These are phyloP conservation scores for Leishmania aethiopica DNA, from an alignment of 208 protist genomes.

Conservation along the genomic window DNA sequence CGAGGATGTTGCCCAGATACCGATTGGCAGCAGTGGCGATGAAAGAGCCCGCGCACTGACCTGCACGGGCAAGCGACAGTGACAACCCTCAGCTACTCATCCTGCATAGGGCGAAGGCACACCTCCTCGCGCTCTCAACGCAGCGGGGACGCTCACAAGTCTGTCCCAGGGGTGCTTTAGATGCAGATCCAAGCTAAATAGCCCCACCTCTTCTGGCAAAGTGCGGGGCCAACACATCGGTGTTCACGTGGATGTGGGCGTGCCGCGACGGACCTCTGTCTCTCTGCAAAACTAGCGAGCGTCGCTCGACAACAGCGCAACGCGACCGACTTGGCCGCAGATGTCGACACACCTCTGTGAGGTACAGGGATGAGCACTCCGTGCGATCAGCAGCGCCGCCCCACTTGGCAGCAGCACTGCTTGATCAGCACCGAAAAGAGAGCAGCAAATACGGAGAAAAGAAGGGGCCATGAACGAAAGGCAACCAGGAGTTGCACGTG, in stretches of 20 bases:
- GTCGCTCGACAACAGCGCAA: not conserved
- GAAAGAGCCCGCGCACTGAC: not conserved
- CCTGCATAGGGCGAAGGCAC: not conserved
- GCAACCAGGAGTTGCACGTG: not conserved
- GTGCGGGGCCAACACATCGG: not conserved
- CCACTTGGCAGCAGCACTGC: not conserved
- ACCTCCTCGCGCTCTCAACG: not conserved
- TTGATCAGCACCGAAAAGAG: not conserved
- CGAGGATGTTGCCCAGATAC: not conserved
- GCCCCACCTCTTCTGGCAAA: not conserved
- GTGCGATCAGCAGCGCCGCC: not conserved
- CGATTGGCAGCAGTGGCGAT: not conserved
- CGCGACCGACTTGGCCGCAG: not conserved
- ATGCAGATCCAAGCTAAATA: not conserved
- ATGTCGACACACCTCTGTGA: not conserved
- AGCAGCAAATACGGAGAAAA: not conserved
- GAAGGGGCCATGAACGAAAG: not conserved
- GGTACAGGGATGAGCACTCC: not conserved
- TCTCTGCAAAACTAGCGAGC: not conserved
- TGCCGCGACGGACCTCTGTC: not conserved
- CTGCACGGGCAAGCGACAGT: not conserved
- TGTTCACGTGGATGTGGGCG: not conserved
- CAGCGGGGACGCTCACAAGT: not conserved
- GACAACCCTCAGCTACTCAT: not conserved
- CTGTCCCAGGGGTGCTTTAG: not conserved